These are phyloP conservation scores for Candida quercuum DNA, from an alignment of 805 yeast species.

Conservation along the genomic window DNA sequence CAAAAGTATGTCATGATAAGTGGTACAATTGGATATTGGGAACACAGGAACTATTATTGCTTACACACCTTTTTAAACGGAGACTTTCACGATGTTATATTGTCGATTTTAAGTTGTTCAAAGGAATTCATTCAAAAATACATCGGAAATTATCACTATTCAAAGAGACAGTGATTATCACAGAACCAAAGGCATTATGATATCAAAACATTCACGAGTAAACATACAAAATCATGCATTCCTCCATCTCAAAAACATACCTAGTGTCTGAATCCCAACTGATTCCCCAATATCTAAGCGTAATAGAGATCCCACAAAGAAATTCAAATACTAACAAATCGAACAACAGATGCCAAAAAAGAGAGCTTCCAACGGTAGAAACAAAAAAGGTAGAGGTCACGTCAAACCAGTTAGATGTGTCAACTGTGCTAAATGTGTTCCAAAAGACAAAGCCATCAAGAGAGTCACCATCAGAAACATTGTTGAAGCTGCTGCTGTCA, in stretches of 20 bases:
- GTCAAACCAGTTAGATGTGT: slow-evolving; percentile 99
- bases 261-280: too few relatives aligned
- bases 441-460: slow-evolving; percentile 99
- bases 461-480: slow-evolving; percentile 99
- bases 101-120: too few relatives aligned
- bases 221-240: too few relatives aligned
- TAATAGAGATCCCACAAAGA: background rate
- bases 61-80: too few relatives aligned
- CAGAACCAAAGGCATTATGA: too few relatives aligned
- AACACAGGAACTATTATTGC: too few relatives aligned
- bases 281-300: background rate
- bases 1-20: background rate
- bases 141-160: too few relatives aligned
- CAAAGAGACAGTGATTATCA: background rate
- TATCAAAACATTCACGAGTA: too few relatives aligned
- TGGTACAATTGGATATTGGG: too few relatives aligned
- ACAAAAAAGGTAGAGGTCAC: slow-evolving; percentile 99
- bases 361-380: slow-evolving; percentile 99
- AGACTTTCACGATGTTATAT: too few relatives aligned
- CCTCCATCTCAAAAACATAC: too few relatives aligned
- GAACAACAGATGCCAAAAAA: slow-evolving; percentile 85
- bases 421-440: slow-evolving; percentile 99
- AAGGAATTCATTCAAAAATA: too few relatives aligned
- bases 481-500: slow-evolving; percentile 99
- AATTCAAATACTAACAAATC: slow-evolving; percentile 14